phyloP scores from a whole-genome alignment of 1,139 yeast species.

The Pichia sp. region DNA sequence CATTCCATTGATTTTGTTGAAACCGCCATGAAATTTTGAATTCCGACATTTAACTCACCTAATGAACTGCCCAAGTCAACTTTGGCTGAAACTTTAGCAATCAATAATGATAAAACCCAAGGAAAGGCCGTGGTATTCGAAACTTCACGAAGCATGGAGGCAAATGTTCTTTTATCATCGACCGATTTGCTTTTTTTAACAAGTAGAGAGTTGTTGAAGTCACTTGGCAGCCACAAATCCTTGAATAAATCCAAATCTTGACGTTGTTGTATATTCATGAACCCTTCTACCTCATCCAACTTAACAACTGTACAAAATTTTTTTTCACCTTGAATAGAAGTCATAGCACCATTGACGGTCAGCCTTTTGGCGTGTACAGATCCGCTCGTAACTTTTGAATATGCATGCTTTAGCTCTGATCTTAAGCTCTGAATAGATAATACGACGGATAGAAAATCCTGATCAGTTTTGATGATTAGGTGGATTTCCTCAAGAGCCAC shows the following conservation, averaged over 20 bases:
- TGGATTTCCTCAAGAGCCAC: slow-evolving; percentile 66
- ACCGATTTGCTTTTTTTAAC: slow-evolving; percentile 8
- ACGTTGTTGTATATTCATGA: slow-evolving; percentile 73
- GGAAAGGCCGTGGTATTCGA: slow-evolving; percentile 67
- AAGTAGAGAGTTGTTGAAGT: slow-evolving; percentile 19
- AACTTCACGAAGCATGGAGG: slow-evolving; percentile 54
- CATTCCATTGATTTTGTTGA: slow-evolving; percentile 64
- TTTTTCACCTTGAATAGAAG: slow-evolving; percentile 36
- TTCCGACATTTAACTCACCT: slow-evolving; percentile 54
- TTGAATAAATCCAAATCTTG: slow-evolving; percentile 80
- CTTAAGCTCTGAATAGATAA: slow-evolving; percentile 49
- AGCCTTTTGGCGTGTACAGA: slow-evolving; percentile 55
- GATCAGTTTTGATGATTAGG: slow-evolving; percentile 54
- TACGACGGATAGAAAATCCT: slow-evolving; percentile 40
- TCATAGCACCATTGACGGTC: slow-evolving; percentile 38
- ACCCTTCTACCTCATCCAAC: slow-evolving; percentile 55
- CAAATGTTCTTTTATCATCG: slow-evolving; percentile 38
- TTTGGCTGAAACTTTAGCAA: slow-evolving; percentile 49
- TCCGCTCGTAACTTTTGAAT: slow-evolving; percentile 86
- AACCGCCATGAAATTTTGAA: slow-evolving; percentile 65
- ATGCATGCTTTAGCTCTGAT: slow-evolving; percentile 81
- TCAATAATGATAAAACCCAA: slow-evolving; percentile 61
- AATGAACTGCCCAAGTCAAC: slow-evolving; percentile 82
- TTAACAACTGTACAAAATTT: slow-evolving; percentile 48
- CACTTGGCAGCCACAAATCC: slow-evolving; percentile 74